Conservation (phyloP, 2,329 filamentous ascomycete genomes). For the Neofusicoccum cordaticola region DNA sequence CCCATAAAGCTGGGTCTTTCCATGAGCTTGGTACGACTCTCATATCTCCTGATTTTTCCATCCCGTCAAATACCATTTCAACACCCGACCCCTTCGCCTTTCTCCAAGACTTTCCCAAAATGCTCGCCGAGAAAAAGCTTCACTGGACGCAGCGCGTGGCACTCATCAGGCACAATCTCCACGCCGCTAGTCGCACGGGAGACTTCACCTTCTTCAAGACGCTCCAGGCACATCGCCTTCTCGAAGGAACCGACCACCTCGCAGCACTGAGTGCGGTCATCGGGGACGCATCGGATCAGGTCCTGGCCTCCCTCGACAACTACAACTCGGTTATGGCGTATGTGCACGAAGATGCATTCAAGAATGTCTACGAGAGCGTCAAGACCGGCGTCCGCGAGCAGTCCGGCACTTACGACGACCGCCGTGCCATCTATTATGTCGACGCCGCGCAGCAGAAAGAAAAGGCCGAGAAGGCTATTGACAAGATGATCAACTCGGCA, state of each 20-base stretch:
- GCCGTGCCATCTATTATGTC: slow-evolving; percentile 41
- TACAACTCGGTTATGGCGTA: slow-evolving; percentile 46
- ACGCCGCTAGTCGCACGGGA: slow-evolving; percentile 42
- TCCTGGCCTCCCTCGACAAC: slow-evolving; percentile 46
- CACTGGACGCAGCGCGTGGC: slow-evolving; percentile 48
- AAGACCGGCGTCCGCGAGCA: slow-evolving; percentile 30
- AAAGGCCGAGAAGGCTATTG: slow-evolving; percentile 46
- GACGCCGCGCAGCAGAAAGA: slow-evolving; percentile 45
- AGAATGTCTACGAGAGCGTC: slow-evolving; percentile 44
- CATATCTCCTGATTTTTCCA: neutral
- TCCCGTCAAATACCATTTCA: neutral
- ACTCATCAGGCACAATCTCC: slow-evolving; percentile 45
- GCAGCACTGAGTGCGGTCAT: slow-evolving; percentile 40
- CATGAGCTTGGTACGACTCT: neutral
- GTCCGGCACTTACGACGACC: slow-evolving; percentile 14
- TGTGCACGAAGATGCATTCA: slow-evolving; percentile 47
- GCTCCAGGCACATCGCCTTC: slow-evolving; percentile 43
- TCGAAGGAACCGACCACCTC: slow-evolving; percentile 46
- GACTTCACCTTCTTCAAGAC: slow-evolving; percentile 49
- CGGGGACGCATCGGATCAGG: slow-evolving; percentile 42
- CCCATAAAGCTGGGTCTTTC: slow-evolving; percentile 10
- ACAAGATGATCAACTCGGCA: slow-evolving; percentile 46
- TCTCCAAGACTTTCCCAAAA: neutral
- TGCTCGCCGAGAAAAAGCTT: slow-evolving; percentile 29
- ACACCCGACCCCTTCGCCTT: neutral